phyloP scores from a whole-genome alignment of 2,329 filamentous ascomycete genomes.

The Aspergillus oerlinghausenensis region DNA sequence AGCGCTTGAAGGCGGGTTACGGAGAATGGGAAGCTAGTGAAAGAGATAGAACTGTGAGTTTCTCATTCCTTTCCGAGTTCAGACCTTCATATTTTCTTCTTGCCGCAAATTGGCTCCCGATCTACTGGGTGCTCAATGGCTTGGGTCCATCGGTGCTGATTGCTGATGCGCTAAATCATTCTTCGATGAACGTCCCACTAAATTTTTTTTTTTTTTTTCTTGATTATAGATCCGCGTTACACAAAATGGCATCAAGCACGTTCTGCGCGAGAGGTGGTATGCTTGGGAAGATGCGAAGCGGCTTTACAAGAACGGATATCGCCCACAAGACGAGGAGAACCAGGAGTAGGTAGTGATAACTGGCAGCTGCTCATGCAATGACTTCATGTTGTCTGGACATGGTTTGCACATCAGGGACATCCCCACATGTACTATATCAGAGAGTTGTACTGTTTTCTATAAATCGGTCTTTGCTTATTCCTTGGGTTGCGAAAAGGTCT shows the following conservation, averaged over 20 bases:
- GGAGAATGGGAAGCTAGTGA: conserved; percentile 63
- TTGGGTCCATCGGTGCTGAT: background rate
- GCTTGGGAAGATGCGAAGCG: conserved; percentile 57
- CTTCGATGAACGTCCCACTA: background rate
- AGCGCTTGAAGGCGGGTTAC: conserved; percentile 64
- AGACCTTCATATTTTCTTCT: background rate
- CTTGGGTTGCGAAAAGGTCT: background rate
- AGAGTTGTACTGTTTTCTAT: background rate
- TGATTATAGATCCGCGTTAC: conserved; percentile 66
- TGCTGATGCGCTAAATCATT: background rate
- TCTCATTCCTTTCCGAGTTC: background rate
- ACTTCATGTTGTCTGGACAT: background rate
- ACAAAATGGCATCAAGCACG: conserved; percentile 76
- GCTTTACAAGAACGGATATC: conserved; percentile 33
- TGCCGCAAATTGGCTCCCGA: too few relatives aligned
- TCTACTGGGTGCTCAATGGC: background rate
- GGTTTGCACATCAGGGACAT: background rate
- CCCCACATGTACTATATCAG: background rate
- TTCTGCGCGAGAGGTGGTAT: conserved; percentile 82
- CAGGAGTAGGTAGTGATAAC: conserved; percentile 1
- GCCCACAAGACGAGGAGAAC: conserved; percentile 29
- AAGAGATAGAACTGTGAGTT: conserved; percentile 64
- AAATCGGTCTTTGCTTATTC: background rate
- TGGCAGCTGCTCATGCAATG: background rate
- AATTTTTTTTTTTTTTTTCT: background rate